phyloP scores from a whole-genome alignment of 1,139 yeast species.

The Pichia sp. region DNA sequence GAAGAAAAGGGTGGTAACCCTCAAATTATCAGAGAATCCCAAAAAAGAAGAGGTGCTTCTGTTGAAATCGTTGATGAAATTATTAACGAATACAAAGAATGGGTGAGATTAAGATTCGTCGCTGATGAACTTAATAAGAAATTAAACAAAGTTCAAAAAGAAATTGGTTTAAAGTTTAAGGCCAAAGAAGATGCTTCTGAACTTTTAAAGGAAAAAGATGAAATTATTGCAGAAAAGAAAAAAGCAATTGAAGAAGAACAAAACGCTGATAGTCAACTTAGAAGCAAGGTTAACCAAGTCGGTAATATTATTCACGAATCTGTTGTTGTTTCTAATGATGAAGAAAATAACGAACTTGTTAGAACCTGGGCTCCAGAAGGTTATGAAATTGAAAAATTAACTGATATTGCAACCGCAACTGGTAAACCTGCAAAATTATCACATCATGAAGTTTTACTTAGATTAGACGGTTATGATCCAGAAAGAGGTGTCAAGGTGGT shows the following conservation, averaged over 20 bases:
- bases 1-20: slow-evolving; percentile 98
- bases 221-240: slow-evolving; percentile 63
- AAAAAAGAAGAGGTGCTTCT: slow-evolving; percentile 87
- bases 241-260: slow-evolving; percentile 61
- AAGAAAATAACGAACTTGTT: slow-evolving; percentile 82
- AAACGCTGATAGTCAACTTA: slow-evolving; percentile 69
- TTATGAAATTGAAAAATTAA: slow-evolving; percentile 45
- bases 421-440: slow-evolving; percentile 76
- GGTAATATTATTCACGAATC: slow-evolving; percentile 93
- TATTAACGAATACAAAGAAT: slow-evolving; percentile 79
- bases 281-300: slow-evolving; percentile 75
- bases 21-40: slow-evolving; percentile 78
- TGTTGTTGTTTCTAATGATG: slow-evolving; percentile 82
- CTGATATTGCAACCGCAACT: slow-evolving; percentile 63
- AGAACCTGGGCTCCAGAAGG: slow-evolving; percentile 82
- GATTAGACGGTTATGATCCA: slow-evolving; percentile 97
- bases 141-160: slow-evolving; percentile 84
- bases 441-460: slow-evolving; percentile 89
- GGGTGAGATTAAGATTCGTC: slow-evolving; percentile 91
- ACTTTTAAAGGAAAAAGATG: slow-evolving; percentile 74
- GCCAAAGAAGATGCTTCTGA: slow-evolving; percentile 92
- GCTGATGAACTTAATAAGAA: slow-evolving; percentile 85
- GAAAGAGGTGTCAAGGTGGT: slow-evolving; percentile 97
- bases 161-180: slow-evolving; percentile 85
- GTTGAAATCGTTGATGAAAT: slow-evolving; percentile 96